phyloP scores from a whole-genome alignment of 2,329 filamentous ascomycete species.

The Aureobasidium sp. region DNA sequence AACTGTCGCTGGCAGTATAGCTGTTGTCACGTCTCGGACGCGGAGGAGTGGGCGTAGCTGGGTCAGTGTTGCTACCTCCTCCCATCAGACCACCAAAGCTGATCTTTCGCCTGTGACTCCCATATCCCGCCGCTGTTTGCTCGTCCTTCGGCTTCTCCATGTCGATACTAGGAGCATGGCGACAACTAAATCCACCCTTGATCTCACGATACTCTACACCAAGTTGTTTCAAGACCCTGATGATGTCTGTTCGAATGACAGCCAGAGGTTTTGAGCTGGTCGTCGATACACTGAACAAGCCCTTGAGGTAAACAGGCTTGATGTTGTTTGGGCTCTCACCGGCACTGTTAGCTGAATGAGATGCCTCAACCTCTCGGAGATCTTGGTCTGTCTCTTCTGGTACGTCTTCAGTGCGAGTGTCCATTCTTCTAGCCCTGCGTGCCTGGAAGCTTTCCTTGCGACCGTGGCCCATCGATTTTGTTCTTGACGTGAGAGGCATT shows the following conservation, averaged over 20 bases:
- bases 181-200: constrained; percentile 85
- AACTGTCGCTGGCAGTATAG: constrained; percentile 78
- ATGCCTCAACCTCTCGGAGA: constrained; percentile 47
- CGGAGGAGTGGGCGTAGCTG: constrained; percentile 57
- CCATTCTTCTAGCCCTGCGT: constrained; percentile 55
- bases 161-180: constrained; percentile 83
- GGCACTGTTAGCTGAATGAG: constrained; percentile 24
- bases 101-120: constrained; percentile 66
- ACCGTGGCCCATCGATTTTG: constrained; percentile 84
- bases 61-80: constrained; percentile 54
- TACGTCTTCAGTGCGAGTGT: constrained; percentile 63
- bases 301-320: constrained; percentile 93
- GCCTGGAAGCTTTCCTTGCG: constrained; percentile 89
- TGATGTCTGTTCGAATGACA: constrained; percentile 82
- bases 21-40: constrained; percentile 50
- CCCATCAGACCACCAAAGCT: constrained; percentile 69
- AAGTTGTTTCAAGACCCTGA: constrained; percentile 77
- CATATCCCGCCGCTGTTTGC: constrained; percentile 33
- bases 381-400: constrained; percentile 88
- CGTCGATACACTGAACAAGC: constrained; percentile 92
- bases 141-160: constrained; percentile 47
- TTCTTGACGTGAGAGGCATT: constrained; percentile 60
- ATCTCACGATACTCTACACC: constrained; percentile 91
- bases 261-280: constrained; percentile 86
- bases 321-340: constrained; percentile 66